These are phyloP conservation scores for Camelina laxa DNA, from an alignment of 345 rosid species.

Conservation along the genomic window DNA sequence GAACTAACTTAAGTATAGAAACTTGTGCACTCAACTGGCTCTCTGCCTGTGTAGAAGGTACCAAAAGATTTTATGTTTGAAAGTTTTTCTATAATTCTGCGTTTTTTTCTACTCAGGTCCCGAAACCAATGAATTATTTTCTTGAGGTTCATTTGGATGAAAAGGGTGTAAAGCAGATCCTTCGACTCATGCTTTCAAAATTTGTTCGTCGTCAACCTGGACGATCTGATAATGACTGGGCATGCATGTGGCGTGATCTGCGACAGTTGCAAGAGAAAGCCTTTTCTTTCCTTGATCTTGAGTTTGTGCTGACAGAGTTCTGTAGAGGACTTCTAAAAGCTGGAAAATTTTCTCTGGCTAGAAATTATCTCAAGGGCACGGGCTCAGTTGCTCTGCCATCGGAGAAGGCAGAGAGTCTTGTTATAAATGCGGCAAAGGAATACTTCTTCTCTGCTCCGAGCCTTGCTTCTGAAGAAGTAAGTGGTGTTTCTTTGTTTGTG, in stretches of 20 bases:
- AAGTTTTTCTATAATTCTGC: constrained; percentile 27
- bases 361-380: constrained; percentile 92
- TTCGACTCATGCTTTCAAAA: constrained; percentile 93
- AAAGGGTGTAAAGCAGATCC: constrained; percentile 86
- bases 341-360: constrained; percentile 95
- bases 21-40: neutral
- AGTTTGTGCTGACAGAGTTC: constrained; percentile 86
- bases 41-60: constrained; percentile 16
- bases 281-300: constrained; percentile 85
- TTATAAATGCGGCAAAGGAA: constrained; percentile 91
- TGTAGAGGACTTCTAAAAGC: constrained; percentile 97
- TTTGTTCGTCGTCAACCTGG: constrained; percentile 84
- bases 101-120: constrained; percentile 62
- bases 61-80: constrained; percentile 6
- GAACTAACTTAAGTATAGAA: constrained; percentile 21
- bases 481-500: constrained; percentile 34
- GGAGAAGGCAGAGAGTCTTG: constrained; percentile 92
- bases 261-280: constrained; percentile 82
- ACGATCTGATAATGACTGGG: constrained; percentile 95
- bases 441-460: constrained; percentile 95
- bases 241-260: constrained; percentile 97
- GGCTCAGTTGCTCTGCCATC: constrained; percentile 75
- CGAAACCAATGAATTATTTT: constrained; percentile 79
- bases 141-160: constrained; percentile 80
- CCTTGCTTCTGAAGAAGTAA: constrained; percentile 86